Evolutionary conservation across 2,329 filamentous ascomycete genomes (phyloP).

Genomic region (Venturia nashicola): DNA sequence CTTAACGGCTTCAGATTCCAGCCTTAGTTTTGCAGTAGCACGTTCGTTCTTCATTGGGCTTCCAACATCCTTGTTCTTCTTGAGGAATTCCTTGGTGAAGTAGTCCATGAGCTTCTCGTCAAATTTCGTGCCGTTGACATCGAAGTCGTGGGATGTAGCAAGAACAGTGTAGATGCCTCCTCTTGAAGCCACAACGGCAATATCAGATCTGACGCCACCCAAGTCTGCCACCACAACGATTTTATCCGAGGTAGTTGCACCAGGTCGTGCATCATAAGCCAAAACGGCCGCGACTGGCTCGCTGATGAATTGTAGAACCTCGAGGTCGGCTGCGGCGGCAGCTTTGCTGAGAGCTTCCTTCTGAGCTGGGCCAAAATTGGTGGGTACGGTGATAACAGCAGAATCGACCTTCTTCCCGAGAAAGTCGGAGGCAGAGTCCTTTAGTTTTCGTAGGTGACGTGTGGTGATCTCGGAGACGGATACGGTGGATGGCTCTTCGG

Average conservation of each 20-base stretch:
- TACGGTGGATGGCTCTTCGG: constrained; percentile 47
- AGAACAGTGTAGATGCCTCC: constrained; percentile 95
- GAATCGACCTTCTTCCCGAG: constrained; percentile 86
- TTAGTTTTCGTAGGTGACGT: constrained; percentile 71
- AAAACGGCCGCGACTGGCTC: constrained; percentile 83
- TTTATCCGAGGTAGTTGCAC: constrained; percentile 59
- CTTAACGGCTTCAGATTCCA: constrained; percentile 84
- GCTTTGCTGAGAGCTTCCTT: constrained; percentile 67
- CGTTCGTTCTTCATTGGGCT: constrained; percentile 75
- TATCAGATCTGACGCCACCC: constrained; percentile 84
- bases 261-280: constrained; percentile 79
- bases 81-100: constrained; percentile 97
- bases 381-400: constrained; percentile 89
- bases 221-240: constrained; percentile 83
- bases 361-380: constrained; percentile 83
- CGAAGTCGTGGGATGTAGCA: constrained; percentile 89
- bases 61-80: constrained; percentile 66
- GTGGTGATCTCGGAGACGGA: constrained; percentile 71
- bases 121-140: constrained; percentile 73
- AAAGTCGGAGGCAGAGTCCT: constrained; percentile 77
- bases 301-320: constrained; percentile 84
- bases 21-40: constrained; percentile 80
- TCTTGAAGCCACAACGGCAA: constrained; percentile 78
- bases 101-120: constrained; percentile 90
- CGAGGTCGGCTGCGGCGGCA: constrained; percentile 68